Base-by-base conservation (phyloP, 2,329 filamentous ascomycete genomes). In the Colletotrichum lentis region DNA sequence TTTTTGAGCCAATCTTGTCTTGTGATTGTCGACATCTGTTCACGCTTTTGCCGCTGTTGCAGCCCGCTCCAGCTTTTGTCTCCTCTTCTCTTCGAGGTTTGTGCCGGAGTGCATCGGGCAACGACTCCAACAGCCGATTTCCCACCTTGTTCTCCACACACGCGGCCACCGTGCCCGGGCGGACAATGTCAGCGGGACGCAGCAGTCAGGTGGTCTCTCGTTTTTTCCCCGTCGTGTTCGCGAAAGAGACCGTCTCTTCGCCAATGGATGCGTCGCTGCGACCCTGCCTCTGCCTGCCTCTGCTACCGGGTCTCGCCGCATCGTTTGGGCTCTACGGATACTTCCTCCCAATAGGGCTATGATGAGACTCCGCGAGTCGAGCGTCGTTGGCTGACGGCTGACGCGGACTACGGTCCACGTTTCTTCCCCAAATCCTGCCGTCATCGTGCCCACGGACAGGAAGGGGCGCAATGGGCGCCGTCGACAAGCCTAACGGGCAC, bases 191-290 rank as follows among this genome's bases (percentile, higher is more conserved):
- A 10, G 56, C 43, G 56, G 56, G 44, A 27, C 57, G 22, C 35
- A 53, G 39, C 53, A 20, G 64, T 67, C 64, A 67, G 61, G 61
- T 67, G 64, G 61, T 57, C 61, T 54, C 8, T 10, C 14, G n/a
- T 52, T 37, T 50, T 24, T 52, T 35, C 44, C 27, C 53, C n/a
- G n/a, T 67, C 64, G 60, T 54, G 39, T 67, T 52, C 35, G 22
- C 60, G 35, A 62, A 31, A 37, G n/a, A 46, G 7, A 8, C 27
- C 8, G 54, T 64, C 41, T 67, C 64, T 64, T 59, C 39, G 64
- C 64, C 64, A 59, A 64, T 54, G 64, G 39, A 67, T 47, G 41
- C 47, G 37, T 54, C 31, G 44, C 46, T 50, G 61, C 61, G 22
- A 53, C 47, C 61, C 22, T 49, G 49, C 6, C 31, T 27, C 16